A percentile compares a stretch with the other conserved stretches of the same genome.
Conservation (phyloP, 2,329 filamentous ascomycete genomes). For the Nemania bipapillata region DNA sequence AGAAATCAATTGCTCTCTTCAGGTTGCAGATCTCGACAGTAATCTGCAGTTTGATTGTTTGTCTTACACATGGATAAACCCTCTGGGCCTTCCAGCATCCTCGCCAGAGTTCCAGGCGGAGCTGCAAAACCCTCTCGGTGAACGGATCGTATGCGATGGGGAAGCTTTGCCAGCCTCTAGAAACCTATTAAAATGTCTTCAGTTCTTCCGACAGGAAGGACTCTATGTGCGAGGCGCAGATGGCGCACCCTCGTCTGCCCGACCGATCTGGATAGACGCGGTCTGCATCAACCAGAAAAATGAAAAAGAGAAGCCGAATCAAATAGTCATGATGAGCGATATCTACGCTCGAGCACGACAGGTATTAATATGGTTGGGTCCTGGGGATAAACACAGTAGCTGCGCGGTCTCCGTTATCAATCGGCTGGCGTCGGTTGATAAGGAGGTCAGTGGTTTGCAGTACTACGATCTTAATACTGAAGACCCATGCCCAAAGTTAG, state of each 20-base stretch:
- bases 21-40: neutral
- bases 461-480: neutral
- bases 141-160: neutral
- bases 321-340: constrained; percentile 13
- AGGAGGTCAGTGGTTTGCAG: neutral
- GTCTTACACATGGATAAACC: neutral
- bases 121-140: neutral
- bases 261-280: constrained; percentile 3
- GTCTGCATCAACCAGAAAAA: constrained; percentile 12
- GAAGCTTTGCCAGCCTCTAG: neutral
- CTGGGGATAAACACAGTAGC: neutral
- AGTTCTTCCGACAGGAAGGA: neutral
- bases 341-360: constrained; percentile 1
- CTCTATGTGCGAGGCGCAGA: neutral
- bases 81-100: neutral
- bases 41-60: neutral
- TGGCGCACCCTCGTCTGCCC: neutral
- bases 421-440: neutral
- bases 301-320: neutral
- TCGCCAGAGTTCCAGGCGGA: neutral
- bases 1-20: neutral
- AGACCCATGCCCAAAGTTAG: constrained; percentile 11
- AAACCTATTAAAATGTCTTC: neutral
- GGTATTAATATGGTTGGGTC: constrained; percentile 5
- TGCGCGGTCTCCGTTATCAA: neutral